Base-by-base conservation (phyloP, 2,329 filamentous ascomycete species). In the Mariannaea elegans region DNA sequence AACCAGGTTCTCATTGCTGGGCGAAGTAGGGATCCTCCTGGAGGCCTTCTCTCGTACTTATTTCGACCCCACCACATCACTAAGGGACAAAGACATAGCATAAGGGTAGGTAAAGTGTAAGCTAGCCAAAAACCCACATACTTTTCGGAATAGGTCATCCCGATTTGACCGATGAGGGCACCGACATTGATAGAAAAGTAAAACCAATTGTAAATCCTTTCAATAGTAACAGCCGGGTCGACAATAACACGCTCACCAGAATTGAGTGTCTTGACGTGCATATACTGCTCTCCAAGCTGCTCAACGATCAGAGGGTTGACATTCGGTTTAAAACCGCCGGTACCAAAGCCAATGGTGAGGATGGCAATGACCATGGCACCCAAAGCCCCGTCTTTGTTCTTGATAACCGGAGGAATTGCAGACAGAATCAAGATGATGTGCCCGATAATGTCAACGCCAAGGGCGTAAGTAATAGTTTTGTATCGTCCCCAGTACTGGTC, bases 281-380 rank as follows among this genome's bases (percentile, higher is more conserved):
- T 77, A 59, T 80, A 81, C n/a, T 84, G 81, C 21, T 85, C 80
- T 10, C 79, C 80, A 59, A 88, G 83, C 72, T 91, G 88, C 67
- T 91, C 88, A 18, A 87, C 86, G 62, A 91, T 87, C 21, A 90
- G 76, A 2, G 87, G 87, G 16, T 84, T 86, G 52, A 93, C 86
- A 65, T 93, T 93, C 39, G 88, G 77, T 78, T 93, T 93, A 81
- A 93, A 92, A 59, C 89, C 89, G 61, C 90, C 90, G 1, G 90
- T 91, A 36, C 90, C 90, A 12, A 92, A 73, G 19, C 80, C 80
- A 51, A 82, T 78, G 53, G 76, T 62, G 31, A 82, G 67, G 52
- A 82, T 76, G 8, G 87, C 89, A 70, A 92, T 82, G 55, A 91
- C 80, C 57, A 92, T 86, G 18, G 84, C 84, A 0, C 80, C 86